phyloP scores from a whole-genome alignment of 1,139 yeast genomes.

The Yamadazyma atlantica region DNA sequence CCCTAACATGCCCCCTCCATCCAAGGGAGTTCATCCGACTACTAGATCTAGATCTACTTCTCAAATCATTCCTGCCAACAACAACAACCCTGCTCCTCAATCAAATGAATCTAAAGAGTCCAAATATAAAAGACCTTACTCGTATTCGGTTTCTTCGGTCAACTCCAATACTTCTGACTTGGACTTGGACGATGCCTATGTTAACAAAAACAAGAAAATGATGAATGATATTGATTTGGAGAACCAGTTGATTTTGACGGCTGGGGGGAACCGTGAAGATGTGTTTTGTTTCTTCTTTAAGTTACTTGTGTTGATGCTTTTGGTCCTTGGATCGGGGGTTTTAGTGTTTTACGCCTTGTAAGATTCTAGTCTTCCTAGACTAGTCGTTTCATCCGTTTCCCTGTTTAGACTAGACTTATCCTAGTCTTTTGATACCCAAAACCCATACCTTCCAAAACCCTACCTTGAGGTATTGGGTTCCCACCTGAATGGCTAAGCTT shows the following conservation, averaged over 20 bases:
- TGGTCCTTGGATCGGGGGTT: conserved; percentile 36
- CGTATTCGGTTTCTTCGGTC: conserved; percentile 11
- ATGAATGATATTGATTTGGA: conserved; percentile 37
- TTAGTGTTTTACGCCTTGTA: conserved; percentile 39
- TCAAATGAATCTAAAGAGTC: conserved; percentile 1
- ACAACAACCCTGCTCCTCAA: conserved; percentile 1
- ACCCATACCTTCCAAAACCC: not conserved
- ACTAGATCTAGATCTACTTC: conserved; percentile 12
- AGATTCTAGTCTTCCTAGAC: not conserved
- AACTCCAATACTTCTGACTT: conserved; percentile 7
- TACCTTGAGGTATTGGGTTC: too few relatives aligned
- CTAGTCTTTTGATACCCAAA: not conserved
- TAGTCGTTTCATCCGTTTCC: too few relatives aligned
- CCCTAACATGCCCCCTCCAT: not conserved
- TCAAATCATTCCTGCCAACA: conserved; percentile 5
- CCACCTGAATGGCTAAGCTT: too few relatives aligned
- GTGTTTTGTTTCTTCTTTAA: conserved; percentile 35
- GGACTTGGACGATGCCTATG: conserved; percentile 9
- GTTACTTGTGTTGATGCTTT: conserved; percentile 26
- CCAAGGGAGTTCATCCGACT: conserved; percentile 1
- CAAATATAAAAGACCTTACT: conserved; percentile 8
- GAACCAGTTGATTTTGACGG: conserved; percentile 37
- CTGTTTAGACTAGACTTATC: not conserved
- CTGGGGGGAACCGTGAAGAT: conserved; percentile 39
- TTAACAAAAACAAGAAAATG: conserved; percentile 13